These are phyloP conservation scores for Suillus spraguei DNA, from an alignment of 768 basidiomycete species.

Conservation along the genomic window DNA sequence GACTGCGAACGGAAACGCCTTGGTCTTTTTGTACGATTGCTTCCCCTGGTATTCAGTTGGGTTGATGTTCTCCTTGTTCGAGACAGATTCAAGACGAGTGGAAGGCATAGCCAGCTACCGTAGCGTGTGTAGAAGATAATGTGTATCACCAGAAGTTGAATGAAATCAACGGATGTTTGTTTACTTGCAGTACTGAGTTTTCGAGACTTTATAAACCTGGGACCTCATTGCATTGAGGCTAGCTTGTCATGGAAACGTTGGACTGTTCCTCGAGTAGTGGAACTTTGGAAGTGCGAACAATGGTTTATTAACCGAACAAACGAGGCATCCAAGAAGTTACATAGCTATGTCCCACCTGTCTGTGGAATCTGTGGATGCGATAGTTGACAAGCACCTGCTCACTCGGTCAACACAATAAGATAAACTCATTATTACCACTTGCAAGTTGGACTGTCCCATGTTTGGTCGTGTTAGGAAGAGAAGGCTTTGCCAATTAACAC, in stretches of 20 bases:
- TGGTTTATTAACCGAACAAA: constrained; percentile 8
- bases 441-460: neutral
- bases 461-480: constrained; percentile 1
- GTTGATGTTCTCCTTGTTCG: constrained; percentile 3
- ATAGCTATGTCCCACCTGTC: neutral
- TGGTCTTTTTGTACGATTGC: neutral
- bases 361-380: neutral
- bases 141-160: neutral
- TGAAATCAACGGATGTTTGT: neutral
- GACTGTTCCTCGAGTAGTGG: neutral
- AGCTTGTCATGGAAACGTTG: neutral
- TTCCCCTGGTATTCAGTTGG: neutral
- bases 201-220: neutral
- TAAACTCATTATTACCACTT: too few relatives aligned
- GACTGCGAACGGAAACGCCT: neutral
- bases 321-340: too few relatives aligned
- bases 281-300: constrained; percentile 2
- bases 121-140: neutral
- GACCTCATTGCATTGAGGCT: neutral
- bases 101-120: neutral
- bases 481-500: constrained; percentile 2
- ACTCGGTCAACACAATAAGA: neutral
- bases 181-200: neutral
- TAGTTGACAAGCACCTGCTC: neutral
- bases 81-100: neutral